A percentile compares a stretch with the other conserved stretches of the same genome.
phyloP scores from a whole-genome alignment of 139 green algal genomes.

The Tetradesmus obliquus region DNA sequence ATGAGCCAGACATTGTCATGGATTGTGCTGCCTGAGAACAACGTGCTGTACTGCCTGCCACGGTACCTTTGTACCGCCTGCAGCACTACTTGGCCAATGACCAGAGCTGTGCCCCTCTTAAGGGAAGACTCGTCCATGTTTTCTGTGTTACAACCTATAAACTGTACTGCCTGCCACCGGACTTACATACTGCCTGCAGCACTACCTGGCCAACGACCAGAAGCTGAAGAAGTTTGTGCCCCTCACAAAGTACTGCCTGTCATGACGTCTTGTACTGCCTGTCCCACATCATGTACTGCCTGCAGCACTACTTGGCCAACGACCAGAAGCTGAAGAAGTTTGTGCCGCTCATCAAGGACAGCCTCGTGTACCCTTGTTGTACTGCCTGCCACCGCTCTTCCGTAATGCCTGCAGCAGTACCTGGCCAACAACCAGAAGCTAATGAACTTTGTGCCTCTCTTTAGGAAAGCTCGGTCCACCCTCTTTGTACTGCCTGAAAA shows the following conservation, averaged over 20 bases:
- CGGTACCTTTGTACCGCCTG: background rate
- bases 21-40: too few relatives aligned
- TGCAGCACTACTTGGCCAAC: background rate
- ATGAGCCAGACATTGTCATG: too few relatives aligned
- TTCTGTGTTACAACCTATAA: background rate
- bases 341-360: conserved; percentile 45
- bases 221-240: conserved; percentile 97
- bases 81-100: background rate
- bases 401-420: conserved; percentile 66
- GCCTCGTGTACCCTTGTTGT: conserved; percentile 59
- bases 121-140: too few relatives aligned
- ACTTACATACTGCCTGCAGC: background rate
- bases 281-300: background rate
- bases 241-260: conserved; percentile 81
- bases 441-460: conserved; percentile 96
- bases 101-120: too few relatives aligned
- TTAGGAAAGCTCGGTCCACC: conserved; percentile 60
- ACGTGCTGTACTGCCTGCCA: background rate
- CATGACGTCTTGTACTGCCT: background rate
- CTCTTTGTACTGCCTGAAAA: background rate
- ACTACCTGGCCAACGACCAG: conserved; percentile 90
- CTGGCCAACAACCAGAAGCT: conserved; percentile 94
- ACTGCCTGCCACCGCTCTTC: background rate
- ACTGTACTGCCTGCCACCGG: background rate
- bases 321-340: conserved; percentile 84